Evolutionary conservation across 225 moss, liverwort and hornwort genomes (phyloP).

Genomic region (Polytrichum formosum): DNA sequence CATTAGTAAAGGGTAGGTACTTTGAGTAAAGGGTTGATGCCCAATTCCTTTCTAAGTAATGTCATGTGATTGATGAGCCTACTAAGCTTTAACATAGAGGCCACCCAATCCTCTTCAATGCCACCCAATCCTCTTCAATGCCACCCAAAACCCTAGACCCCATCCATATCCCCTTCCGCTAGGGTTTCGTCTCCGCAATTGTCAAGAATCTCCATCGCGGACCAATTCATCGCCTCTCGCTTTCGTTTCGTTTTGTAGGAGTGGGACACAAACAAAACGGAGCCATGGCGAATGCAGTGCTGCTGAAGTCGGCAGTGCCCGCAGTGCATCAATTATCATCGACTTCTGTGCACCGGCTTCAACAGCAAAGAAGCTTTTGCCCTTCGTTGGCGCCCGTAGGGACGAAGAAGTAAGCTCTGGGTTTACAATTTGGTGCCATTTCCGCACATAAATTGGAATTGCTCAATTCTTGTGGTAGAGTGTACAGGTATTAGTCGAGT

Average conservation of each 20-base stretch:
- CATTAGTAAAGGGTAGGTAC: no score
- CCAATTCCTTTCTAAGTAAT: no score
- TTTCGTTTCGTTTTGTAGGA: not conserved
- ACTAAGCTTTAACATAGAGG: no score
- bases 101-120: not conserved
- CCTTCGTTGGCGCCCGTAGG: constrained; percentile 10
- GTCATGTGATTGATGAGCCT: no score
- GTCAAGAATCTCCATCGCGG: no score
- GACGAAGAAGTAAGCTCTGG: not conserved
- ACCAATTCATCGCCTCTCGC: not conserved
- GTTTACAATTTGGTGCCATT: not conserved
- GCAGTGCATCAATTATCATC: constrained; percentile 4
- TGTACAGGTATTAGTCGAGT: not conserved
- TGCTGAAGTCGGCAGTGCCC: constrained; percentile 22
- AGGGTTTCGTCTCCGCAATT: not conserved
- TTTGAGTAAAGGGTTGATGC: no score
- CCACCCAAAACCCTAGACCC: constrained; percentile 8
- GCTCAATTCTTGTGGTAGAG: not conserved
- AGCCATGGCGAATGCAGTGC: constrained; percentile 39
- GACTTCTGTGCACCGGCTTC: constrained; percentile 25
- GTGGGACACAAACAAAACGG: not conserved
- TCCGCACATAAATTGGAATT: not conserved
- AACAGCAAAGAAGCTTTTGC: constrained; percentile 21
- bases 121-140: not conserved
- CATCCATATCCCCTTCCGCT: constrained; percentile 13